phyloP scores from a whole-genome alignment of 148 eudicot species.

The Simmondsia chinensis region DNA sequence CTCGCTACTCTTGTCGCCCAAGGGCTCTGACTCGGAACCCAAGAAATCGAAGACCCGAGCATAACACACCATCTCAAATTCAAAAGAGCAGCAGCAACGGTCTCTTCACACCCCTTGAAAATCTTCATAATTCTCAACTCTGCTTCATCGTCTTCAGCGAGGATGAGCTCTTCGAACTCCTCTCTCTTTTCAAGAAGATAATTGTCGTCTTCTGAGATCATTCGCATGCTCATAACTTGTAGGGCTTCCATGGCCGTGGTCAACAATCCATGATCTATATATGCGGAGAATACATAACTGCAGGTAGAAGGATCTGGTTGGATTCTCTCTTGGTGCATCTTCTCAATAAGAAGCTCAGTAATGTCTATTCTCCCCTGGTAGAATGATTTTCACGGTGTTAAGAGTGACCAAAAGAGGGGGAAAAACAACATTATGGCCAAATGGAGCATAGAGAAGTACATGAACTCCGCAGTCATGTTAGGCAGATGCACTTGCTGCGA shows the following conservation, averaged over 20 bases:
- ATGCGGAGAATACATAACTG: constrained; percentile 48
- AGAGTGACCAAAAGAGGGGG: neutral
- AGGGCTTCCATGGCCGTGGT: constrained; percentile 78
- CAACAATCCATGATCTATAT: constrained; percentile 28
- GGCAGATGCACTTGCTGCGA: no score
- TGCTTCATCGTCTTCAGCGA: constrained; percentile 46
- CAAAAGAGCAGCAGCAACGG: constrained; percentile 46
- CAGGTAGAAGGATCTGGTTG: constrained; percentile 74
- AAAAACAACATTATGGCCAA: neutral
- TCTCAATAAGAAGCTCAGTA: constrained; percentile 46
- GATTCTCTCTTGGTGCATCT: constrained; percentile 50
- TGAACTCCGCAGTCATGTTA: no score
- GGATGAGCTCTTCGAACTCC: constrained; percentile 34
- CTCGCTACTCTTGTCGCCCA: constrained; percentile 62
- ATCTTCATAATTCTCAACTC: constrained; percentile 38
- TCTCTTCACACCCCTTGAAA: constrained; percentile 21
- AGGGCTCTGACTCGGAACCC: constrained; percentile 50
- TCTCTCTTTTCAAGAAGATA: constrained; percentile 27
- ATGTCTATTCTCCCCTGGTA: constrained; percentile 64
- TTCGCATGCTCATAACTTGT: constrained; percentile 73
- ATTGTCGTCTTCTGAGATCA: constrained; percentile 51
- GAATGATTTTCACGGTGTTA: neutral
- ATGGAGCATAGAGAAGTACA: neutral
- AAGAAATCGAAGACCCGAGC: constrained; percentile 45
- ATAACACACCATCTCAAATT: constrained; percentile 68